These are phyloP conservation scores for Calycina herbarum DNA, from an alignment of 2,329 filamentous ascomycete species.

Conservation along the genomic window DNA sequence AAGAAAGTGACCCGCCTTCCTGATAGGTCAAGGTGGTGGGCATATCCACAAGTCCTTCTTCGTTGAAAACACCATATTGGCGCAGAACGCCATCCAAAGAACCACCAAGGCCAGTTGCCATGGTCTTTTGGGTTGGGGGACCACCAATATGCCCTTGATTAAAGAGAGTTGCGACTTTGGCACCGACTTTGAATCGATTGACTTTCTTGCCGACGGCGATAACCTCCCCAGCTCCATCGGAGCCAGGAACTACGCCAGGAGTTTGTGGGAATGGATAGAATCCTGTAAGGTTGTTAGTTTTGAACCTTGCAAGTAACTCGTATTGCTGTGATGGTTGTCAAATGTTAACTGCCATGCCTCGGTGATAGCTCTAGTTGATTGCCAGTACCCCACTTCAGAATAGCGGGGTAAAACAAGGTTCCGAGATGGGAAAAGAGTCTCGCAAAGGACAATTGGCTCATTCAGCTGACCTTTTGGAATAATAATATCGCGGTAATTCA, in stretches of 20 bases:
- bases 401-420: background rate
- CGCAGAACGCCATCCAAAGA: conserved; percentile 50
- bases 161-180: conserved; percentile 61
- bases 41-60: conserved; percentile 59
- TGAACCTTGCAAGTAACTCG: background rate
- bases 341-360: background rate
- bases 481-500: conserved; percentile 43
- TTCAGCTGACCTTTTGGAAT: conserved; percentile 36
- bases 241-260: conserved; percentile 37
- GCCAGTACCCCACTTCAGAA: background rate
- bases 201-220: conserved; percentile 55
- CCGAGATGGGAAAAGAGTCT: background rate
- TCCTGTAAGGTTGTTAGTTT: conserved; percentile 17
- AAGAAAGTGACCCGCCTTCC: conserved; percentile 52
- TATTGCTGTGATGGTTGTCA: background rate
- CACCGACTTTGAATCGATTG: conserved; percentile 56
- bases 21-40: conserved; percentile 49
- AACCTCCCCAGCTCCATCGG: conserved; percentile 48
- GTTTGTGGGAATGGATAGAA: conserved; percentile 32
- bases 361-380: background rate
- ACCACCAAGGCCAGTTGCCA: conserved; percentile 56
- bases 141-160: conserved; percentile 44
- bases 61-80: conserved; percentile 49
- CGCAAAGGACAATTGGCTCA: background rate
- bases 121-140: conserved; percentile 26